Evolutionary conservation across 495 filamentous ascomycete genomes (phyloP).

Genomic region (Xylaria grammica): DNA sequence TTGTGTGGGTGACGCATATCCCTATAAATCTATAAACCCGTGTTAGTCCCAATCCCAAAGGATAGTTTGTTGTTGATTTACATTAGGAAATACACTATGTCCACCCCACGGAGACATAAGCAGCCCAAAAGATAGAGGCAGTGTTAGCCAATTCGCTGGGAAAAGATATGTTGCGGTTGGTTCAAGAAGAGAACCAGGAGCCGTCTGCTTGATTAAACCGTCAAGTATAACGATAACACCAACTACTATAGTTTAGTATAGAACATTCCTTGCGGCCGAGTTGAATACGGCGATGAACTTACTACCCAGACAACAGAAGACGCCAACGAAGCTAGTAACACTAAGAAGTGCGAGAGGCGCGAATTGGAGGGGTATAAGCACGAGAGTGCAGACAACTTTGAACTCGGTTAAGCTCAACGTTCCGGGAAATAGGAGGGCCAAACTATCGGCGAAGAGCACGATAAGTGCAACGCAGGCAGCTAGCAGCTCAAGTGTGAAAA

Average conservation of each 20-base stretch:
- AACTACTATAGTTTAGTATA: conserved; percentile 56
- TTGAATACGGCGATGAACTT: conserved; percentile 42
- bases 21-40: conserved; percentile 70
- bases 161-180: conserved; percentile 82
- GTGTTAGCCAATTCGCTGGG: conserved; percentile 82
- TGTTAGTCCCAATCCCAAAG: neutral
- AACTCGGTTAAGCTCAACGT: conserved; percentile 69
- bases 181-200: conserved; percentile 81
- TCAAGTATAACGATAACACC: conserved; percentile 80
- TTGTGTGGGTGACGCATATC: conserved; percentile 96
- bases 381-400: conserved; percentile 84
- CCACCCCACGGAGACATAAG: conserved; percentile 98
- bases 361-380: conserved; percentile 85
- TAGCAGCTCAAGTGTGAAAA: conserved; percentile 88
- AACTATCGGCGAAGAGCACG: conserved; percentile 90
- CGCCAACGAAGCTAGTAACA: conserved; percentile 89
- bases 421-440: conserved; percentile 78
- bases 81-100: conserved; percentile 91
- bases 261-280: conserved; percentile 20
- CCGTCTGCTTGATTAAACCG: conserved; percentile 78
- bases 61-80: conserved; percentile 27
- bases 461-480: conserved; percentile 90
- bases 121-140: conserved; percentile 93
- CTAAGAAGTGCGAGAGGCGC: conserved; percentile 83
- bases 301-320: conserved; percentile 86